phyloP scores from a whole-genome alignment of 2,329 filamentous ascomycete genomes.

The Pseudopyricularia cyperi region DNA sequence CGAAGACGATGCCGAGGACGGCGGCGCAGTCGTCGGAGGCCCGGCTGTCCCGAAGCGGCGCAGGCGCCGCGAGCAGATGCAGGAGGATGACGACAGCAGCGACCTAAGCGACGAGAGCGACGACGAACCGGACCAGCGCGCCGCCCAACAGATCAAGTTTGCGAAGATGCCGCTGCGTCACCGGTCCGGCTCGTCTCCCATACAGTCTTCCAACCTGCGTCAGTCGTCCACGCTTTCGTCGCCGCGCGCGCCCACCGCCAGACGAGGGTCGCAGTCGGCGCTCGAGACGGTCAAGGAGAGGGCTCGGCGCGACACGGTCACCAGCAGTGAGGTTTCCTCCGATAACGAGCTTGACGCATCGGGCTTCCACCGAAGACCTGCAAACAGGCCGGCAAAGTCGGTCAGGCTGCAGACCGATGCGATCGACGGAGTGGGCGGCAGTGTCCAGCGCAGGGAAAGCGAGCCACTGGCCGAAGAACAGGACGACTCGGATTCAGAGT shows the following conservation, averaged over 20 bases:
- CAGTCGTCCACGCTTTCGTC: constrained; percentile 36
- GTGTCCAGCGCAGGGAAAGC: constrained; percentile 30
- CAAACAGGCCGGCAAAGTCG: constrained; percentile 41
- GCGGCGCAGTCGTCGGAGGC: constrained; percentile 53
- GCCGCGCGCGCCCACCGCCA: constrained; percentile 28
- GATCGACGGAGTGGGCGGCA: constrained; percentile 13
- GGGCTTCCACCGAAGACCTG: constrained; percentile 48
- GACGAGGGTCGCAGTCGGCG: constrained; percentile 59
- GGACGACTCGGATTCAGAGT: constrained; percentile 50
- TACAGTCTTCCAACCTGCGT: constrained; percentile 50
- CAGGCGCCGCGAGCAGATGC: constrained; percentile 57
- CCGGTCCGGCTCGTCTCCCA: constrained; percentile 79
- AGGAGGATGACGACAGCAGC: constrained; percentile 78
- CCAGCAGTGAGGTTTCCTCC: constrained; percentile 72
- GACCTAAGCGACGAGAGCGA: constrained; percentile 78
- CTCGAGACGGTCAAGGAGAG: constrained; percentile 59
- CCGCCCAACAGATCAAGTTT: constrained; percentile 87
- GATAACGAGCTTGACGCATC: constrained; percentile 66
- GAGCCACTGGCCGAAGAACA: constrained; percentile 43
- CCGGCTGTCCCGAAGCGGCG: constrained; percentile 51
- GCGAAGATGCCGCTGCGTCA: constrained; percentile 85
- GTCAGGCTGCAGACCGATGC: constrained; percentile 32
- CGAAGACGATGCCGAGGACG: constrained; percentile 60
- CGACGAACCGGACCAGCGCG: constrained; percentile 58
- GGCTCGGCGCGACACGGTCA: constrained; percentile 61